phyloP scores from a whole-genome alignment of 257 asterid species.

The Salvia miltiorrhiza region DNA sequence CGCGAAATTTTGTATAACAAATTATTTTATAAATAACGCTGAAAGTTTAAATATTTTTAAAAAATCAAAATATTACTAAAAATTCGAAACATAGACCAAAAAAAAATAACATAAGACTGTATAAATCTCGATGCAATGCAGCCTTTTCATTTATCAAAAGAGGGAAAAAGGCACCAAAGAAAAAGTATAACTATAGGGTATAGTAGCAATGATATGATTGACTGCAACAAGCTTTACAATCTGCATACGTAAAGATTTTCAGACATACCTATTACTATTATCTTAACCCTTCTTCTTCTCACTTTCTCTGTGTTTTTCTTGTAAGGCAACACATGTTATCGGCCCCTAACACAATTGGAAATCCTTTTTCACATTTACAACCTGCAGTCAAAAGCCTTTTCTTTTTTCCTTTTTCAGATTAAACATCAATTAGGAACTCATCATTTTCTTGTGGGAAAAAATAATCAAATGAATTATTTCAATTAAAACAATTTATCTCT shows the following conservation, averaged over 20 bases:
- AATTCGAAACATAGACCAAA: too few species aligned
- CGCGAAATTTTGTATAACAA: too few species aligned
- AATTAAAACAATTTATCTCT: too few species aligned
- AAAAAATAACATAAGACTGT: too few species aligned
- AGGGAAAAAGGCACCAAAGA: not conserved
- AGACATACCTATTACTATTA: not conserved
- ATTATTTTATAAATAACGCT: too few species aligned
- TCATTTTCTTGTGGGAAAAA: too few species aligned
- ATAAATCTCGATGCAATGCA: too few species aligned
- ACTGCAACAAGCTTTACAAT: constrained; percentile 34
- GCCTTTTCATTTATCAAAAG: constrained; percentile 18
- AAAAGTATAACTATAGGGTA: constrained; percentile 1
- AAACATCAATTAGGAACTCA: too few species aligned
- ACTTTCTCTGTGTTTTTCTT: constrained; percentile 3
- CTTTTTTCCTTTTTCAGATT: too few species aligned
- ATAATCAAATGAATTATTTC: too few species aligned
- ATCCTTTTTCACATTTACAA: not conserved
- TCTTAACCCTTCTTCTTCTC: not conserved
- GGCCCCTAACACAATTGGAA: not conserved
- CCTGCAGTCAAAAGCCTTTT: not conserved
- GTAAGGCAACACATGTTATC: not conserved
- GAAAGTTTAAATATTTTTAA: too few species aligned
- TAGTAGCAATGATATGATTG: not conserved
- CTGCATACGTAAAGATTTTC: constrained; percentile 19
- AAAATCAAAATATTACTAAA: too few species aligned